phyloP scores from a whole-genome alignment of 2,329 filamentous ascomycete species.

The Apiospora kogelbergensis region DNA sequence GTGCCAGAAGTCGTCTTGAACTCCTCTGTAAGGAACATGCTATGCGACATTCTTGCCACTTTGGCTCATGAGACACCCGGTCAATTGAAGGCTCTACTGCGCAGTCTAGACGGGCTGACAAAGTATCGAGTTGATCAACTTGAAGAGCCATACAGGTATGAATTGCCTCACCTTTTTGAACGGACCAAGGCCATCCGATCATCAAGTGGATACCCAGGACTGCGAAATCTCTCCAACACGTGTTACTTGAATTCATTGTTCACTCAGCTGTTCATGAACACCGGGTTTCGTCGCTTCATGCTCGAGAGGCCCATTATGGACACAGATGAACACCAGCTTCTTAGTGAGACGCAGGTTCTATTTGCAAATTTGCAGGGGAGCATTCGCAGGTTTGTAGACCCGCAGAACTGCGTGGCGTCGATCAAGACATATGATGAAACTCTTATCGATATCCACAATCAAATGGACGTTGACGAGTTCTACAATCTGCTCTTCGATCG shows the following conservation, averaged over 20 bases:
- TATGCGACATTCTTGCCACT: conserved; percentile 60
- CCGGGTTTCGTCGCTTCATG: conserved; percentile 83
- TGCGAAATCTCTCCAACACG: conserved; percentile 92
- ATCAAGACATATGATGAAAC: conserved; percentile 83
- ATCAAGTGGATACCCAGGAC: conserved; percentile 78
- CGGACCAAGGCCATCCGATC: conserved; percentile 69
- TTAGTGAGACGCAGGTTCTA: conserved; percentile 75
- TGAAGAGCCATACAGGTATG: conserved; percentile 57
- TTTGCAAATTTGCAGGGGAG: conserved; percentile 88
- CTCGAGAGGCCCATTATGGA: conserved; percentile 62
- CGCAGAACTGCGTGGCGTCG: conserved; percentile 67
- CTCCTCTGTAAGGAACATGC: conserved; percentile 52
- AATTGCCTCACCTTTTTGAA: conserved; percentile 63
- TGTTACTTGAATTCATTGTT: conserved; percentile 96
- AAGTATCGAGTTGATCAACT: conserved; percentile 46
- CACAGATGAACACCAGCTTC: conserved; percentile 60
- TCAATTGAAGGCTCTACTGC: conserved; percentile 53
- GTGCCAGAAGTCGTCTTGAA: conserved; percentile 49
- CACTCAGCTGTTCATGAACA: conserved; percentile 95
- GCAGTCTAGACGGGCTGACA: conserved; percentile 49
- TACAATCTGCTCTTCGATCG: conserved; percentile 92
- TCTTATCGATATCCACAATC: conserved; percentile 79
- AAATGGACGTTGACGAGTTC: conserved; percentile 99
- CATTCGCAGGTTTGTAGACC: conserved; percentile 71
- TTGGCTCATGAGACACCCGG: conserved; percentile 52